These are phyloP conservation scores for Monosporascus sp. DNA, from an alignment of 2,329 filamentous ascomycete genomes.

Conservation along the genomic window DNA sequence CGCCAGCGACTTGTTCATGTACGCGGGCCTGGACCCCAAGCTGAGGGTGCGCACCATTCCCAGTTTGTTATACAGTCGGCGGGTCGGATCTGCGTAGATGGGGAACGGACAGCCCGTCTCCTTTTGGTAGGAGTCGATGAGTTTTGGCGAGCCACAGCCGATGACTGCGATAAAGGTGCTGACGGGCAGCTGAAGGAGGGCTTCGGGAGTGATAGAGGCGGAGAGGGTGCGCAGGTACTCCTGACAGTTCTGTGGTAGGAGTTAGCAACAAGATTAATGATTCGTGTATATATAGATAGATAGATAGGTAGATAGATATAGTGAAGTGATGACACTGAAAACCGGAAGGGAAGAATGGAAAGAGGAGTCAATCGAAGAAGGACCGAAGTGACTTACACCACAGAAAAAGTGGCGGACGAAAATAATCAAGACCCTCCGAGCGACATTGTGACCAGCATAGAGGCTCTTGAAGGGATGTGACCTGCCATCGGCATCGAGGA, in stretches of 20 bases:
- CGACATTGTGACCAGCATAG: slow-evolving; percentile 50
- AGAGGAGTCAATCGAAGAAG: neutral
- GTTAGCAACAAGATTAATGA: neutral
- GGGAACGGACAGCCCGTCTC: slow-evolving; percentile 64
- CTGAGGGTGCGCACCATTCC: slow-evolving; percentile 63
- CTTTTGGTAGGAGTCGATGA: slow-evolving; percentile 63
- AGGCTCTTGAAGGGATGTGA: slow-evolving; percentile 58
- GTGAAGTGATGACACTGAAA: neutral
- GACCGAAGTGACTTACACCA: slow-evolving; percentile 50
- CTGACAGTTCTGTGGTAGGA: slow-evolving; percentile 60
- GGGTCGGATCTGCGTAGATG: slow-evolving; percentile 72
- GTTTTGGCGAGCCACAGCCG: slow-evolving; percentile 64
- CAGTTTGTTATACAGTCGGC: slow-evolving; percentile 60
- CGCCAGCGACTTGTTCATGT: slow-evolving; percentile 53
- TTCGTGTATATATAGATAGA: slow-evolving; percentile 9
- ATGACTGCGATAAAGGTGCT: slow-evolving; percentile 64
- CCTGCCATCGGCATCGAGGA: slow-evolving; percentile 59
- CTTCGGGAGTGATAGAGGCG: slow-evolving; percentile 48
- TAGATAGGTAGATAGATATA: neutral
- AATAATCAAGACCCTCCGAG: slow-evolving; percentile 59
- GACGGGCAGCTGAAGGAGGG: slow-evolving; percentile 45
- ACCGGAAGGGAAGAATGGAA: neutral
- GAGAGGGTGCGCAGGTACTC: slow-evolving; percentile 65
- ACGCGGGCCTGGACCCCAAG: slow-evolving; percentile 57
- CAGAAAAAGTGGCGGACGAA: slow-evolving; percentile 81